Base-by-base conservation (phyloP, 2,329 filamentous ascomycete species). In the Ceratocystis papillata region DNA sequence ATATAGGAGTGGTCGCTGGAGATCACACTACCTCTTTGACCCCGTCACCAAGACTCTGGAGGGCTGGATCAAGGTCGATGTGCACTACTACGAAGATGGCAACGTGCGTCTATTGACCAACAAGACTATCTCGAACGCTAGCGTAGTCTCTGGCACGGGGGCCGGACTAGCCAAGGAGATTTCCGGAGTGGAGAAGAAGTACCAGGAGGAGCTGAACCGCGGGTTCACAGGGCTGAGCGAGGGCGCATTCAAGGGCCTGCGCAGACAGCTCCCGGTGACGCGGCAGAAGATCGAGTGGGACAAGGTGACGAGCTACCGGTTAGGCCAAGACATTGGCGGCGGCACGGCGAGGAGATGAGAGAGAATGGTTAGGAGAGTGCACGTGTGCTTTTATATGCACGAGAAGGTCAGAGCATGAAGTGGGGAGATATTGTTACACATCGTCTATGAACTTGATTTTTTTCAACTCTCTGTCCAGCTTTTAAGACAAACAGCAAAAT, bases 271-370 rank as follows among this genome's bases (percentile, higher is more conserved):
- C 74, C 94, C 94, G 0, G 91, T 99, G 68, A 99, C 94, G 69
- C 86, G 94, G 73, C 94, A 99, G 80, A 96, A 96, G 83, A 93
- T 99, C 71, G 94, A 99, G 78, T 99, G 94, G 94, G 93, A 99
- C 76, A 96, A 96, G 80, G 90, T 99, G 70, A 88, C 90, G 59
- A 91, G 90, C 71, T 99, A 99, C 79, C 82, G 90, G 68, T 79
- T 96, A 71, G 88, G 89, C 30, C 87, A 90, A 76, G 88, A 90
- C 73, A 89, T 90, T 75, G 86, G 87, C 20, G 87, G 87, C 62
- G 85, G 85, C 64, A 84, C 84, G 71, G 78, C 79, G 61, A 79
- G 79, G 73, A 77, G 79, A 75, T 84, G 77, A 72, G 67, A 10
- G 50, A 12, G 20, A 15, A 25, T 15, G 22, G 3, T 5, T 25